These are phyloP conservation scores for Hirsutella minnesotensis DNA, from an alignment of 2,329 filamentous ascomycete species.

Conservation along the genomic window DNA sequence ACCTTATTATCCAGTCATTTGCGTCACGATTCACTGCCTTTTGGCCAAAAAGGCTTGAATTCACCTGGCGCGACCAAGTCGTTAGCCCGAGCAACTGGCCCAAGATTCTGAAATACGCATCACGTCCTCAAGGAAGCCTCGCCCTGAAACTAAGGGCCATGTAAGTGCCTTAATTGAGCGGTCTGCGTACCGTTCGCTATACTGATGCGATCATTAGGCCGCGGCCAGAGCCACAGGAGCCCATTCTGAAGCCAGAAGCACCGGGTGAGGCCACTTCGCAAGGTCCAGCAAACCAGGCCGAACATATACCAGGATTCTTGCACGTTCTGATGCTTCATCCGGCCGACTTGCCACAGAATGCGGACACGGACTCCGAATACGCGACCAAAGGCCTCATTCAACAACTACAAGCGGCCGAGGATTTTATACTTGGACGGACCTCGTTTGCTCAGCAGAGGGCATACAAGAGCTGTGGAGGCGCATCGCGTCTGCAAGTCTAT, in stretches of 20 bases:
- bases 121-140: conserved; percentile 9
- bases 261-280: neutral
- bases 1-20: conserved; percentile 19
- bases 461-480: conserved; percentile 14
- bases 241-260: neutral
- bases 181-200: no score
- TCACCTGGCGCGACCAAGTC: conserved; percentile 19
- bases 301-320: conserved; percentile 3
- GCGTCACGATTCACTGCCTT: conserved; percentile 29
- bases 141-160: conserved; percentile 13
- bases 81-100: conserved; percentile 17
- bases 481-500: conserved; percentile 12
- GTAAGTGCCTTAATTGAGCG: no score
- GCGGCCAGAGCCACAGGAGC: neutral
- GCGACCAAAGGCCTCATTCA: conserved; percentile 8
- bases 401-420: conserved; percentile 14
- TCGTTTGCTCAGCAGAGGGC: conserved; percentile 15
- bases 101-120: conserved; percentile 16
- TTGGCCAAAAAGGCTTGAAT: conserved; percentile 26
- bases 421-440: conserved; percentile 14
- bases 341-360: neutral
- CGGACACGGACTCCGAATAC: neutral
- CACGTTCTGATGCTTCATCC: conserved; percentile 12
- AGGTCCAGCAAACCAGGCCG: neutral
- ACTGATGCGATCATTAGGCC: neutral